These are phyloP conservation scores for Solanum ossicruentum DNA, from an alignment of 257 asterid species.

Conservation along the genomic window DNA sequence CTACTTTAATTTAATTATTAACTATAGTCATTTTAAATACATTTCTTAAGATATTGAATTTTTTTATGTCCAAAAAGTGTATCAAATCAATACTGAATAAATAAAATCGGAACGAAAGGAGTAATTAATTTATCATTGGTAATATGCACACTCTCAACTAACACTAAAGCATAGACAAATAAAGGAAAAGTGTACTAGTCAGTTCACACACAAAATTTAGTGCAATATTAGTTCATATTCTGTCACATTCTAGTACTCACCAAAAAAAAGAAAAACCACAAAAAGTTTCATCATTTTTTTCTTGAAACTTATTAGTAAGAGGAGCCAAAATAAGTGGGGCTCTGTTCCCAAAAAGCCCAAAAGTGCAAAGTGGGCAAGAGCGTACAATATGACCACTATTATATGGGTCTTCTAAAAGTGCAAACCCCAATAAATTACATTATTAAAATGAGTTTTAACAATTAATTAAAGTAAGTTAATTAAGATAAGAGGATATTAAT, in stretches of 20 bases:
- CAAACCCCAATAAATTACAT: not conserved
- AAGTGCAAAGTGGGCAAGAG: slow-evolving; percentile 19
- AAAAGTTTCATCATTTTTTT: not conserved
- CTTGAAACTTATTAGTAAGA: not conserved
- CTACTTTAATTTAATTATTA: not conserved
- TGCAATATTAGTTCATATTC: not conserved
- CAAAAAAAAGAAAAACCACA: not conserved
- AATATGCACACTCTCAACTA: not conserved
- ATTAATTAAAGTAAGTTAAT: not conserved
- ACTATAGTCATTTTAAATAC: too few relatives aligned
- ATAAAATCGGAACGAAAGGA: slow-evolving; percentile 10
- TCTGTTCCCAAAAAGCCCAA: not conserved
- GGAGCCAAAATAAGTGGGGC: not conserved
- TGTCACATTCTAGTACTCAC: not conserved
- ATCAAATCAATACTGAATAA: not conserved
- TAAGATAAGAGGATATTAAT: not conserved
- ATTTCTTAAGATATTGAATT: too few relatives aligned
- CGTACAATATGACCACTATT: not conserved
- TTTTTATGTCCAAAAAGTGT: not conserved
- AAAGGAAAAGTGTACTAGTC: not conserved
- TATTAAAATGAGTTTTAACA: not conserved
- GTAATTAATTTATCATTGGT: not conserved
- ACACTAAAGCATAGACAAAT: not conserved
- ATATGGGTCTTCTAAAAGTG: slow-evolving; percentile 5
- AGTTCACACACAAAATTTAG: not conserved